These are phyloP conservation scores for Pleurotus djamor DNA, from an alignment of 768 basidiomycete species.

Conservation along the genomic window DNA sequence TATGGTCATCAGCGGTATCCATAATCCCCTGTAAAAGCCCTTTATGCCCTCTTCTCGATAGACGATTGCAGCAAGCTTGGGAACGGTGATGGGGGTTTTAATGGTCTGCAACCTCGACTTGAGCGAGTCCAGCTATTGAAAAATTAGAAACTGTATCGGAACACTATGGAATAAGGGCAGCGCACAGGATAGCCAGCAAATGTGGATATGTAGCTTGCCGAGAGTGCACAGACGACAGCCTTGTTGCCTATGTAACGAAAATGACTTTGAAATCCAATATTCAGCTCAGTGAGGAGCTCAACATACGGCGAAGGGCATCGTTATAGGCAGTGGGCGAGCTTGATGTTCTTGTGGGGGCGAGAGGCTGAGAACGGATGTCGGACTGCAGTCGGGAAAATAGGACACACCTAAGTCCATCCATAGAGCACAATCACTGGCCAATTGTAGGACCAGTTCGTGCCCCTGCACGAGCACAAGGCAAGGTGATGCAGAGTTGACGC, in stretches of 20 bases:
- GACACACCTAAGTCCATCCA: slow-evolving; percentile 72
- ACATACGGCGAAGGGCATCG: slow-evolving; percentile 66
- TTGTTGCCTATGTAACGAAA: slow-evolving; percentile 60
- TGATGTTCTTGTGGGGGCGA: slow-evolving; percentile 42
- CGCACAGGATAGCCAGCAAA: slow-evolving; percentile 85
- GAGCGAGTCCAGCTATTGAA: slow-evolving; percentile 79
- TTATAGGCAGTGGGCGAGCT: slow-evolving; percentile 58
- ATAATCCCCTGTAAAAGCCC: slow-evolving; percentile 89
- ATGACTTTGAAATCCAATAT: not conserved
- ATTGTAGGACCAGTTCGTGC: slow-evolving; percentile 74
- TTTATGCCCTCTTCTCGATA: slow-evolving; percentile 83
- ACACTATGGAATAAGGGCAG: slow-evolving; percentile 12
- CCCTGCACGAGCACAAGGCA: slow-evolving; percentile 46
- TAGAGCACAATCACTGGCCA: slow-evolving; percentile 64
- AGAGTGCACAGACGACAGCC: slow-evolving; percentile 86
- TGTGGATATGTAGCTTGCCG: slow-evolving; percentile 90
- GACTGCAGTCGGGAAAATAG: not conserved
- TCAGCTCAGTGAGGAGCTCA: too few relatives aligned
- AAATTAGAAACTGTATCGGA: slow-evolving; percentile 1
- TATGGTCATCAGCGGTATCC: slow-evolving; percentile 93
- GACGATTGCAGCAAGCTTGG: slow-evolving; percentile 66
- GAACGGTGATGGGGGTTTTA: slow-evolving; percentile 71
- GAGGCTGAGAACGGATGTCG: slow-evolving; percentile 13
- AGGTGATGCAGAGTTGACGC: slow-evolving; percentile 12
- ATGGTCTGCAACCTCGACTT: slow-evolving; percentile 92